phyloP scores from a whole-genome alignment of 257 asterid genomes.

The Solanum clarkiae region DNA sequence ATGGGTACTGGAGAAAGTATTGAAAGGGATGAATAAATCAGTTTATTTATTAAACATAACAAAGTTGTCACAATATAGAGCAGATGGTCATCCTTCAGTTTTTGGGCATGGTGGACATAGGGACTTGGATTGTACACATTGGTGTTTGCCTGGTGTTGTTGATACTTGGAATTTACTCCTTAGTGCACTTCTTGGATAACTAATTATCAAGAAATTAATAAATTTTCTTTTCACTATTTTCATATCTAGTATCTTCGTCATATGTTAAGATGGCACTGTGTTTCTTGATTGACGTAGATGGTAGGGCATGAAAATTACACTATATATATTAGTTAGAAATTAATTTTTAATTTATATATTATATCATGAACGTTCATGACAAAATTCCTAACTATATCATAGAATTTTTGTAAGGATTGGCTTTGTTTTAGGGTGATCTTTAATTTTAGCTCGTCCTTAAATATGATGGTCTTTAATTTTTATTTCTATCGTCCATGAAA shows the following conservation, averaged over 20 bases:
- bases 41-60: conserved; percentile 24
- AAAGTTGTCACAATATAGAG: conserved; percentile 20
- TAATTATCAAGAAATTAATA: background rate
- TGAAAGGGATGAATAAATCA: background rate
- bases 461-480: background rate
- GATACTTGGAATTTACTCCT: conserved; percentile 39
- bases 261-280: background rate
- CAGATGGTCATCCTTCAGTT: conserved; percentile 39
- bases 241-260: background rate
- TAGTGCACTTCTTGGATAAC: background rate
- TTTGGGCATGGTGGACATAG: conserved; percentile 17
- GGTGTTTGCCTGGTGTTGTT: conserved; percentile 43
- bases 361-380: background rate
- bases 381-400: background rate
- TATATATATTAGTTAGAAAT: background rate
- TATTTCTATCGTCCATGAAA: background rate
- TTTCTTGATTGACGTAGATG: too few relatives aligned
- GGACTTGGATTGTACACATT: conserved; percentile 34
- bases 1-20: conserved; percentile 10
- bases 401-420: background rate
- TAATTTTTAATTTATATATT: background rate
- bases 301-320: too few relatives aligned
- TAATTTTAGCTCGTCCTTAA: too few relatives aligned
- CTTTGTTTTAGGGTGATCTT: background rate
- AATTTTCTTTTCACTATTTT: background rate